Evolutionary conservation across 495 filamentous ascomycete genomes (phyloP).

Genomic region (Xylaria acuta): DNA sequence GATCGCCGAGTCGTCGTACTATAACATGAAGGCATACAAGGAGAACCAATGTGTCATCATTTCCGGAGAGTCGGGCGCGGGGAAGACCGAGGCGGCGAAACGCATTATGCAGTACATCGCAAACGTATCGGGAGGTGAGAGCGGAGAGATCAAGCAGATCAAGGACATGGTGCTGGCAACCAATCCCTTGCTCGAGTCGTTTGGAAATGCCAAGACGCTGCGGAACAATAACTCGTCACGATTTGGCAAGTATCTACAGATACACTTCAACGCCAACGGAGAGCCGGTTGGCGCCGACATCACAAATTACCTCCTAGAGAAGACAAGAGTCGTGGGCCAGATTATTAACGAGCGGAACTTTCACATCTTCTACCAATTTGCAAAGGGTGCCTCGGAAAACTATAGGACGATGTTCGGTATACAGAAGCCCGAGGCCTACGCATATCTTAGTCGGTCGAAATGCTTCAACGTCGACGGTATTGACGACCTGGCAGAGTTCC

Average conservation of each 20-base stretch:
- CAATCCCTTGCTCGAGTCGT: constrained; percentile 95
- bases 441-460: constrained; percentile 94
- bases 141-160: constrained; percentile 93
- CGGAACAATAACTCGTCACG: constrained; percentile 98
- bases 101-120: constrained; percentile 99
- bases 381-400: constrained; percentile 86
- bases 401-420: constrained; percentile 87
- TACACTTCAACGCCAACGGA: constrained; percentile 93
- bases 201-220: constrained; percentile 97
- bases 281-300: constrained; percentile 97
- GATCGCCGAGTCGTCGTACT: constrained; percentile 94
- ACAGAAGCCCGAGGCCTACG: constrained; percentile 89
- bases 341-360: constrained; percentile 97
- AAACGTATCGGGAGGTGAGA: constrained; percentile 86
- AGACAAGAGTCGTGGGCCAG: constrained; percentile 93
- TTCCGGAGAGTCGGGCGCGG: constrained; percentile 96
- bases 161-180: constrained; percentile 99
- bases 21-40: constrained; percentile 99
- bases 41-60: constrained; percentile 99
- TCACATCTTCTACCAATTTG: constrained; percentile 99
- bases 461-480: constrained; percentile 93
- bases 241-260: constrained; percentile 97
- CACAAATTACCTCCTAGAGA: constrained; percentile 97
- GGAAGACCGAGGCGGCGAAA: constrained; percentile 99
- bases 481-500: constrained; percentile 88